Percentiles rank a stretch among this genome's conserved stretches.
Conservation (phyloP, 2,329 filamentous ascomycete species). For the Chaetothyriales sp. region DNA sequence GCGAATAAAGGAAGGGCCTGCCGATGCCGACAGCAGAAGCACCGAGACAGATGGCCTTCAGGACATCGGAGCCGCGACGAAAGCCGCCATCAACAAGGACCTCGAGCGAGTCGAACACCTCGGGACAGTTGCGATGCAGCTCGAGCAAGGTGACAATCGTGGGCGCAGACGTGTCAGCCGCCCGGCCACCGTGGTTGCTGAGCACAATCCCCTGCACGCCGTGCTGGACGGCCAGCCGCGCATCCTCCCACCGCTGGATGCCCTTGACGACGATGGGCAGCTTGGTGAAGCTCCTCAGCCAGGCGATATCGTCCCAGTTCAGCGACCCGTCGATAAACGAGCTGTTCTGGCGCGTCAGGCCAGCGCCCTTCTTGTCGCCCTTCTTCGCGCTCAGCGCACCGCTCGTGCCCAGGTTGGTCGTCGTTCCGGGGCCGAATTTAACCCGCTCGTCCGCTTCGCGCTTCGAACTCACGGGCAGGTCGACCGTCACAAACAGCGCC, state of each 20-base stretch:
- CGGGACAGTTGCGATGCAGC: neutral
- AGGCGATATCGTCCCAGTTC: conserved; percentile 27
- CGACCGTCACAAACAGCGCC: conserved; percentile 39
- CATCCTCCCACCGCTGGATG: conserved; percentile 4
- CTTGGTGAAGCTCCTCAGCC: neutral
- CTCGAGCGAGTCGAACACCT: neutral
- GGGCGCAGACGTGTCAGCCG: conserved; percentile 6
- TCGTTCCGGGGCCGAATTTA: conserved; percentile 16
- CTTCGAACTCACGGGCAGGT: conserved; percentile 40
- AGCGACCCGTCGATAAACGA: conserved; percentile 38
- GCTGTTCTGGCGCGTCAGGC: conserved; percentile 26
- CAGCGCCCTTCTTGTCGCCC: conserved; percentile 39
- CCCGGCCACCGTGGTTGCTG: conserved; percentile 11
- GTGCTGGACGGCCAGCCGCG: conserved; percentile 4
- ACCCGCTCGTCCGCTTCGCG: conserved; percentile 43
- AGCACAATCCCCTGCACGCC: conserved; percentile 6
- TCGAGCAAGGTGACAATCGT: conserved; percentile 6
- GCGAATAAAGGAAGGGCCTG: conserved; percentile 37
- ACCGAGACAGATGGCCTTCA: conserved; percentile 39
- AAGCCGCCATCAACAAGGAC: conserved; percentile 41
- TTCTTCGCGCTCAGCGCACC: conserved; percentile 7
- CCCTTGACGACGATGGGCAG: conserved; percentile 3
- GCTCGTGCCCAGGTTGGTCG: neutral
- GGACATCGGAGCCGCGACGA: conserved; percentile 37
- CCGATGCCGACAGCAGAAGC: conserved; percentile 40